Evolutionary conservation across 169 alveolate species (phyloP), one percentile per base, ranked within the genome.

Genomic region (Cryptosporidium ryanae): DNA sequence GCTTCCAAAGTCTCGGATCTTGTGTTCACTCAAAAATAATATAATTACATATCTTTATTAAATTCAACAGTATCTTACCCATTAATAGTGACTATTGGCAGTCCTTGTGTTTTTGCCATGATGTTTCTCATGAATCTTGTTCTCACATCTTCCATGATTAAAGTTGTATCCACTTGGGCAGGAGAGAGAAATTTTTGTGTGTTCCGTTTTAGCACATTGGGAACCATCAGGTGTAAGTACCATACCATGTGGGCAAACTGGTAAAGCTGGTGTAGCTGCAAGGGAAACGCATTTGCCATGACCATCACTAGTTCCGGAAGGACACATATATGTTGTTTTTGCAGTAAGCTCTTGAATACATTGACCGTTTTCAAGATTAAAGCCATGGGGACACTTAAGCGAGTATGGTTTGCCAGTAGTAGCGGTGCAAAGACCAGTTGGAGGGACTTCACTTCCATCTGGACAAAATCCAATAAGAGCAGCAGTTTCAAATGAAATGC

Each of bases 191-290:
- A 76, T 76, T 49, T 76, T 76, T 31, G 87, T 76, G 46, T 76
- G 87, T 3, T 76, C 87, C 0, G 87, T 76, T 44, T 76, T 76
- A n/a, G 87, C 87, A 44, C 87, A 76, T 29, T 76, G 87, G 21
- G 87, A 59, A 12, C 87, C 87, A 76, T 76, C 87, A 12, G 87
- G 87, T 13, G 87, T 76, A 17, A 76, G 87, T 8, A 76, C 87
- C 87, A 76, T 76, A 21, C 87, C 87, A 12, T 76, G 87, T 59
- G 87, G 87, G 34, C 87, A 76, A 38, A 76, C 87, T 43, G 87
- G 87, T 59, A 76, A 34, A 27, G 87, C 87, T 34, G 87, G 87
- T 5, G 87, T 76, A 21, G 87, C 87, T 44, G 87, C 87, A 15
- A 76, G 71, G 43, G 87, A 76, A n/a, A 76, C 87, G 29, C 87